Percentiles rank a stretch among this genome's conserved stretches.
Conservation (phyloP, 2,329 filamentous ascomycete genomes). For the Claviceps maximensis region DNA sequence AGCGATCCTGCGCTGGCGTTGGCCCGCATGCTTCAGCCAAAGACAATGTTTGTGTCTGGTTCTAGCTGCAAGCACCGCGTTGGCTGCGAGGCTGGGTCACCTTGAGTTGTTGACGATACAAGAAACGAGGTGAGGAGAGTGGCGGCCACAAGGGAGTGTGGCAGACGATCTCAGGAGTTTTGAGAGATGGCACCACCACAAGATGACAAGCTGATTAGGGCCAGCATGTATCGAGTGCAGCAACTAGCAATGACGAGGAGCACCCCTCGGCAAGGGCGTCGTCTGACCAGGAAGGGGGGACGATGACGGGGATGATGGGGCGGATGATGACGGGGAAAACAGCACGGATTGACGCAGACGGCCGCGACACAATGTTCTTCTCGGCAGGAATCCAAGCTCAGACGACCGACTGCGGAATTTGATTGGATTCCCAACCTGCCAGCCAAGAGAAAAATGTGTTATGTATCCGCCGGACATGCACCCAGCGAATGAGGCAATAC, state of each 20-base stretch:
- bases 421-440: neutral
- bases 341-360: neutral
- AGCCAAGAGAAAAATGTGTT: neutral
- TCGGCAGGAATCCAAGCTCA: neutral
- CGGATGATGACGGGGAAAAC: neutral
- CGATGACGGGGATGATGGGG: neutral
- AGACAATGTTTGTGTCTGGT: neutral
- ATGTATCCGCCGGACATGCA: too few species aligned
- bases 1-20: neutral
- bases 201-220: constrained; percentile 1
- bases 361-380: neutral
- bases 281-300: neutral
- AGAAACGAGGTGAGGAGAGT: too few species aligned
- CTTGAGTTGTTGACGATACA: too few species aligned
- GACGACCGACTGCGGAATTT: neutral
- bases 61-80: neutral
- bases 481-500: too few species aligned
- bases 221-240: neutral
- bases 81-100: neutral
- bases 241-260: neutral
- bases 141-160: too few species aligned
- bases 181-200: neutral
- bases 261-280: constrained; percentile 1
- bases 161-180: neutral
- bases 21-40: neutral